phyloP scores from a whole-genome alignment of 177 flowering plant species.

The Tripterygium wilfordii region DNA sequence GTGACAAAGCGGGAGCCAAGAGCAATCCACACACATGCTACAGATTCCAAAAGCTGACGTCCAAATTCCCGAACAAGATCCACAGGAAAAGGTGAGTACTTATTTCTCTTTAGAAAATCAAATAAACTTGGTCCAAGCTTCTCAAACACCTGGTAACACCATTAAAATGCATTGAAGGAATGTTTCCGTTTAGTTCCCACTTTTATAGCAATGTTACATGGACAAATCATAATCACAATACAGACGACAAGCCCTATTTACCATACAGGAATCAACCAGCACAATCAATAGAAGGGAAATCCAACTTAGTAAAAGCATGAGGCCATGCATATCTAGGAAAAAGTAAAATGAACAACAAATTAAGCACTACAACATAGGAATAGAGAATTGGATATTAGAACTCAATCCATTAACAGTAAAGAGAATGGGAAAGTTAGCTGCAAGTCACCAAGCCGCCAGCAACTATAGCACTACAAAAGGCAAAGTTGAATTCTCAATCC shows the following conservation, averaged over 20 bases:
- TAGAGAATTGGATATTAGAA: too few species aligned
- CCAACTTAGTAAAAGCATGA: too few species aligned
- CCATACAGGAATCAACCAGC: too few species aligned
- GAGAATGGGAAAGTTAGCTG: too few species aligned
- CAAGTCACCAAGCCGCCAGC: too few species aligned
- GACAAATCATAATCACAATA: constrained; percentile 4
- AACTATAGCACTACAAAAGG: too few species aligned
- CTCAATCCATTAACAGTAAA: too few species aligned
- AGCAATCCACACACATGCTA: constrained; percentile 88
- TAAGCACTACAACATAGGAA: too few species aligned
- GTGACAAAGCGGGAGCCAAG: constrained; percentile 17
- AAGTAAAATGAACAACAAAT: too few species aligned
- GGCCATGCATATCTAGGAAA: too few species aligned
- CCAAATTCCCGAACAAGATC: constrained; percentile 94
- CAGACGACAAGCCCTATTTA: too few species aligned
- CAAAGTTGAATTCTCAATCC: constrained; percentile 1
- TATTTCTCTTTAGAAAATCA: constrained; percentile 79
- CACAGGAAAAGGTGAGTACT: constrained; percentile 78
- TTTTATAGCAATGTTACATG: constrained; percentile 10
- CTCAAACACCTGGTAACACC: constrained; percentile 78
- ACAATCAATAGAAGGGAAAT: too few species aligned
- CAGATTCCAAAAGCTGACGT: constrained; percentile 95
- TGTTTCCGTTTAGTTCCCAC: constrained; percentile 37
- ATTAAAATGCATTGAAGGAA: constrained; percentile 52
- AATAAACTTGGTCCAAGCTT: constrained; percentile 83